phyloP scores from a whole-genome alignment of 495 filamentous ascomycete genomes.

The Tuber borchii region DNA sequence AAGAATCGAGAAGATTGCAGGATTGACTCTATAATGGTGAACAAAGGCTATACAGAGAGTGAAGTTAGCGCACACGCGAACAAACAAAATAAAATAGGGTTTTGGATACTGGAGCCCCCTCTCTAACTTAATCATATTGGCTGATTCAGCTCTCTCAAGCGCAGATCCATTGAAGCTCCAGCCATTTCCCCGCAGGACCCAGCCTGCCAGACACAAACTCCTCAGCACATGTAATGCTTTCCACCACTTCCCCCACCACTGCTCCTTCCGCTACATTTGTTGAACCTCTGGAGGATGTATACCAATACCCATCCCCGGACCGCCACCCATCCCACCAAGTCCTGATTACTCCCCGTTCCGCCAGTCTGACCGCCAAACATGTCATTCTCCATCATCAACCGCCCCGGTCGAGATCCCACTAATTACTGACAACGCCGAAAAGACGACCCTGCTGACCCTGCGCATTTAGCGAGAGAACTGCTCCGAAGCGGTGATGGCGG shows the following conservation, averaged over 20 bases:
- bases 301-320: constrained; percentile 32
- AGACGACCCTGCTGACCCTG: neutral
- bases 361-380: constrained; percentile 14
- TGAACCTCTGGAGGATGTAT: constrained; percentile 28
- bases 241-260: constrained; percentile 41
- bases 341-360: constrained; percentile 8
- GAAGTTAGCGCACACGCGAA: neutral
- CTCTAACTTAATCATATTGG: constrained; percentile 17
- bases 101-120: constrained; percentile 35
- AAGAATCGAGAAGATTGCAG: constrained; percentile 39
- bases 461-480: neutral
- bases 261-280: constrained; percentile 8
- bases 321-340: constrained; percentile 27
- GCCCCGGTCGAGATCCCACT: constrained; percentile 22
- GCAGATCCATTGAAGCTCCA: constrained; percentile 32
- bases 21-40: constrained; percentile 39
- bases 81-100: constrained; percentile 9
- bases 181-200: constrained; percentile 21
- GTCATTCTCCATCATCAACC: constrained; percentile 27
- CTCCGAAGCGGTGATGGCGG: neutral
- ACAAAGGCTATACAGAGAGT: constrained; percentile 29
- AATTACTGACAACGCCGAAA: neutral
- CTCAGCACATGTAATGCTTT: constrained; percentile 32
- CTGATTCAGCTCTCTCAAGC: constrained; percentile 24
- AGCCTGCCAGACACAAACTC: constrained; percentile 30